A percentile compares a stretch with the other conserved stretches of the same genome.
phyloP scores from a whole-genome alignment of 177 flowering plant species.

The Vitis hybrid region DNA sequence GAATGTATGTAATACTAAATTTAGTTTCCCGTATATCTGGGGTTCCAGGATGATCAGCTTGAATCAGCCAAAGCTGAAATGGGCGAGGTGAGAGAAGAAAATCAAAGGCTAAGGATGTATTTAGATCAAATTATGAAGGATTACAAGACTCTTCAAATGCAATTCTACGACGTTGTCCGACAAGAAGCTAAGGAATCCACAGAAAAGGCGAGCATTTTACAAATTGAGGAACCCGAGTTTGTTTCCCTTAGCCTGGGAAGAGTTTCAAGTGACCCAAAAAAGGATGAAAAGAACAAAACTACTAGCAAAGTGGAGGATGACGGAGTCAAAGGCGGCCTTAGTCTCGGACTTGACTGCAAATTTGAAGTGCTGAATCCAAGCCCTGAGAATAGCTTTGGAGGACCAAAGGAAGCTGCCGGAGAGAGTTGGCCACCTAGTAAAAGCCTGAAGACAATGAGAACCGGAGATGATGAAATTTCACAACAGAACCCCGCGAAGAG shows the following conservation, averaged over 20 bases:
- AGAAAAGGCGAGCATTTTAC: not conserved
- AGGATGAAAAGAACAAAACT: slow-evolving; percentile 16
- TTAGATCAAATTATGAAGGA: slow-evolving; percentile 43
- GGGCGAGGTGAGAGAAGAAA: slow-evolving; percentile 65
- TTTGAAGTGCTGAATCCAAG: slow-evolving; percentile 24
- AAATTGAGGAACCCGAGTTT: slow-evolving; percentile 36
- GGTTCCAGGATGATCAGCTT: slow-evolving; percentile 35
- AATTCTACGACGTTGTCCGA: slow-evolving; percentile 30
- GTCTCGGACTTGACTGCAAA: slow-evolving; percentile 42
- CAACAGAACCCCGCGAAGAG: slow-evolving; percentile 62
- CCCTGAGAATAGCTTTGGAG: slow-evolving; percentile 31
- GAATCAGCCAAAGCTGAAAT: slow-evolving; percentile 52
- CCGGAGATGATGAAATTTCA: slow-evolving; percentile 53
- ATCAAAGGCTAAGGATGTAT: slow-evolving; percentile 43
- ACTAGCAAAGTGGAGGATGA: slow-evolving; percentile 7
- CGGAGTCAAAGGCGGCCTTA: slow-evolving; percentile 20
- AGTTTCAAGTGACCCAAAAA: slow-evolving; percentile 23
- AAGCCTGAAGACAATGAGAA: slow-evolving; percentile 26
- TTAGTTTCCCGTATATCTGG: no score
- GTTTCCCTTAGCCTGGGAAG: slow-evolving; percentile 58
- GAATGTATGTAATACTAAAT: no score
- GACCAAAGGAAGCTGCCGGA: slow-evolving; percentile 31
- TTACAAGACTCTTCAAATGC: slow-evolving; percentile 44
- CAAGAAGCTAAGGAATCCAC: slow-evolving; percentile 27
- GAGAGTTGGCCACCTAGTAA: slow-evolving; percentile 38